Conservation (phyloP, 345 rosid species). For the Hevea brasiliensis region DNA sequence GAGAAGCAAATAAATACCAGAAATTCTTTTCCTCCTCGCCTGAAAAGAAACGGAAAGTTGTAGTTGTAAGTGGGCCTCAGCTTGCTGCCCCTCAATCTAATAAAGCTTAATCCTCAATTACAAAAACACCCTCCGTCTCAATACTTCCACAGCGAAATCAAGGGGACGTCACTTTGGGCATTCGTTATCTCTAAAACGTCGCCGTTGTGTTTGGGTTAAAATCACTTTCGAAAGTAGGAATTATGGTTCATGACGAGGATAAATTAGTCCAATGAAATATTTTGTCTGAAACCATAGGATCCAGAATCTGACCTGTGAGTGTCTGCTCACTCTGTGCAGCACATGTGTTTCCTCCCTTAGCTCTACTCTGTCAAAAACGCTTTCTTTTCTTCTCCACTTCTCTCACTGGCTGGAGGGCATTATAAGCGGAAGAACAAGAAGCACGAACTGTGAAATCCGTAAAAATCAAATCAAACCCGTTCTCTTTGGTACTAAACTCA, state of each 20-base stretch:
- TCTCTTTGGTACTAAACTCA: no score
- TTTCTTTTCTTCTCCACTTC: neutral
- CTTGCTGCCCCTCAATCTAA: neutral
- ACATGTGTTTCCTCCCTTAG: constrained; percentile 27
- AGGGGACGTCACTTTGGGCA: neutral
- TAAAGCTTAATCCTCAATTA: neutral
- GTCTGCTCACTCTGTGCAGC: constrained; percentile 31
- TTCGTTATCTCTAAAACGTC: neutral
- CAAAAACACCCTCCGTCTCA: constrained; percentile 1
- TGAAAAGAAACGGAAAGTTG: constrained; percentile 15
- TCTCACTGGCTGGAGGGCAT: constrained; percentile 21
- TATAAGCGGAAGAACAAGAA: constrained; percentile 4
- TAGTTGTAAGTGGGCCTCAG: constrained; percentile 13
- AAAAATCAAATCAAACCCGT: neutral
- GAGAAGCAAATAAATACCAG: constrained; percentile 1
- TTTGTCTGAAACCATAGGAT: constrained; percentile 23
- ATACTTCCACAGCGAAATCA: no score
- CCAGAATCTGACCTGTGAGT: constrained; percentile 40
- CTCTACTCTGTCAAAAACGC: neutral
- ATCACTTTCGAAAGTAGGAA: neutral
- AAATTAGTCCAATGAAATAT: constrained; percentile 30
- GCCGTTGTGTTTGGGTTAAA: neutral
- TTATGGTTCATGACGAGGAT: constrained; percentile 8
- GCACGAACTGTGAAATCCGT: constrained; percentile 15
- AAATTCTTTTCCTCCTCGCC: constrained; percentile 28